Percentiles rank a stretch among this genome's conserved stretches.
Evolutionary conservation across 2,329 filamentous ascomycete species (phyloP).

Genomic region (Pseudopithomyces maydicus): DNA sequence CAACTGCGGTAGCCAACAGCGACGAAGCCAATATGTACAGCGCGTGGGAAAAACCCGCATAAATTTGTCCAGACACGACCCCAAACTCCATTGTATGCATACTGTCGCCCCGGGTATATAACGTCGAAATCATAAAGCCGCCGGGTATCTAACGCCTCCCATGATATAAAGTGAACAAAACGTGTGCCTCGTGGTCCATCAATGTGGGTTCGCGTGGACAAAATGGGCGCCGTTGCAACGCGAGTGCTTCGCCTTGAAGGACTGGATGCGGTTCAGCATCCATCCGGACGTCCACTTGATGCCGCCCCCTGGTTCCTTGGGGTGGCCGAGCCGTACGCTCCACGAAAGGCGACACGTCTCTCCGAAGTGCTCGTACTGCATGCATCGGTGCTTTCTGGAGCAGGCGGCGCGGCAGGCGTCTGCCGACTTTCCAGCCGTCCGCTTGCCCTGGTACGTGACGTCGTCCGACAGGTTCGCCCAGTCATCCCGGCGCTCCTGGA

Average conservation of each 20-base stretch:
- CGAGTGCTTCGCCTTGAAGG: conserved; percentile 33
- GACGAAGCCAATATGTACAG: too few relatives aligned
- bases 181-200: conserved; percentile 6
- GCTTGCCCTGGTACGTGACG: conserved; percentile 23
- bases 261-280: conserved; percentile 35
- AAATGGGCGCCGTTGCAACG: conserved; percentile 39
- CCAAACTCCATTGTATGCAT: conserved; percentile 9
- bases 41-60: too few relatives aligned
- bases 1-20: too few relatives aligned
- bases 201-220: conserved; percentile 37
- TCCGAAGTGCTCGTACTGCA: conserved; percentile 39
- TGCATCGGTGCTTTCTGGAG: conserved; percentile 31
- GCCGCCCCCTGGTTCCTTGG: conserved; percentile 25
- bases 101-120: conserved; percentile 14
- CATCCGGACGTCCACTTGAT: conserved; percentile 36
- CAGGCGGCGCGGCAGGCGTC: conserved; percentile 36
- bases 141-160: conserved; percentile 42
- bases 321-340: conserved; percentile 35
- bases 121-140: conserved; percentile 15
- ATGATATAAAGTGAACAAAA: conserved; percentile 31
- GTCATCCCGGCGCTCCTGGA: conserved; percentile 31
- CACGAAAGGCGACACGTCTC: conserved; percentile 34
- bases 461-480: conserved; percentile 43
- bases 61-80: not conserved
- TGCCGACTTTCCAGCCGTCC: conserved; percentile 28